Evolutionary conservation across 208 protist genomes (phyloP).

Genomic region (Ichthyophonus hoferi): DNA sequence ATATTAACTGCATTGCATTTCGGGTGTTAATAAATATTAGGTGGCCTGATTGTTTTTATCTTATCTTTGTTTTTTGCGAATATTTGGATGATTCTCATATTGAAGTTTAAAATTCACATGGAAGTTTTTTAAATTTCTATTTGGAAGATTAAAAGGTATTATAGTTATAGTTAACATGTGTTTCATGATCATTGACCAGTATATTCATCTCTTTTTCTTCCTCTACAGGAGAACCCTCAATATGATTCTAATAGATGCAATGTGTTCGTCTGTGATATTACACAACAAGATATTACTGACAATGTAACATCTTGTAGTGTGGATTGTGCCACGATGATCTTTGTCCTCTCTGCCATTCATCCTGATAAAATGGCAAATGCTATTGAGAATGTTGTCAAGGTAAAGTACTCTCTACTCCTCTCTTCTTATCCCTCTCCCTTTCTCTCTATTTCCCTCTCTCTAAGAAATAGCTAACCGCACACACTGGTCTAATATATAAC

Average conservation of each 20-base stretch:
- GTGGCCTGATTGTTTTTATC: too few species aligned
- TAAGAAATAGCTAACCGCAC: too few species aligned
- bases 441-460: background rate
- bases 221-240: background rate
- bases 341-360: slow-evolving; percentile 40
- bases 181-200: too few species aligned
- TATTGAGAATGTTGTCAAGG: background rate
- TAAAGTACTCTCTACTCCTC: background rate
- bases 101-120: too few species aligned
- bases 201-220: too few species aligned
- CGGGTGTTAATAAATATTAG: too few species aligned
- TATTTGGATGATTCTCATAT: too few species aligned
- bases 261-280: background rate
- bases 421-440: background rate
- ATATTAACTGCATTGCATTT: too few species aligned
- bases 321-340: slow-evolving; percentile 35
- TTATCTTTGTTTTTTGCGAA: too few species aligned
- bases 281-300: background rate
- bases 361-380: slow-evolving; percentile 13
- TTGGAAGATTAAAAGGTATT: too few species aligned
- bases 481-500: background rate
- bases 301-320: background rate
- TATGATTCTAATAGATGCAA: background rate
- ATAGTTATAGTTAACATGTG: too few species aligned
- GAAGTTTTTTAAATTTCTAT: too few species aligned